These are phyloP conservation scores for Neoscytalidium dimidiatum DNA, from an alignment of 2,329 filamentous ascomycete species.

Conservation along the genomic window DNA sequence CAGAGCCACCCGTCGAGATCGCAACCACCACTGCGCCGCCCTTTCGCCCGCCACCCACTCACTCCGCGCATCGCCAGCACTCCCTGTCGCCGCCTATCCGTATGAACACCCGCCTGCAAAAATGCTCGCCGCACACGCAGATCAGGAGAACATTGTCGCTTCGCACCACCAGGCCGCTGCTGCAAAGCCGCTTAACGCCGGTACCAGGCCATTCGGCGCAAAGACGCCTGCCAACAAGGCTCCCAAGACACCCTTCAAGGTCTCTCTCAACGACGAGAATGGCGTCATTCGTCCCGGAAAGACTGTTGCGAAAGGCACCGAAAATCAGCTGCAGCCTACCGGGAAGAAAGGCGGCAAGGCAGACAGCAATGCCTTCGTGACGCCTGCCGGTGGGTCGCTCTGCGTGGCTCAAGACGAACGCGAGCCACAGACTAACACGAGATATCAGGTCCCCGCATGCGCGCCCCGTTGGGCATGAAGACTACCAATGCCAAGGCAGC, in stretches of 20 bases:
- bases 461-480: conserved; percentile 88
- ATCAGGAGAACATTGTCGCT: conserved; percentile 87
- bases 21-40: conserved; percentile 24
- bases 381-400: conserved; percentile 67
- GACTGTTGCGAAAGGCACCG: conserved; percentile 58
- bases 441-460: conserved; percentile 61
- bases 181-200: conserved; percentile 71
- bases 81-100: conserved; percentile 31
- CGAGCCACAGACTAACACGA: neutral
- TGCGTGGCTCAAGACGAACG: neutral
- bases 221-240: conserved; percentile 78
- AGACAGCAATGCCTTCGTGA: conserved; percentile 69
- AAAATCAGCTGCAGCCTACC: conserved; percentile 53
- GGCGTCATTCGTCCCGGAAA: conserved; percentile 64
- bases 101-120: conserved; percentile 32
- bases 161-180: conserved; percentile 70
- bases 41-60: neutral
- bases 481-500: conserved; percentile 91
- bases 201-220: conserved; percentile 60
- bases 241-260: conserved; percentile 80
- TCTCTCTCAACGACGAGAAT: conserved; percentile 84
- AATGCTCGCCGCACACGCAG: conserved; percentile 73
- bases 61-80: too few relatives aligned
- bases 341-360: conserved; percentile 54
- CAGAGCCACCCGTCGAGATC: too few relatives aligned